Base-by-base conservation (phyloP, 441 rosid species). In the Adansonia madagascariensis region DNA sequence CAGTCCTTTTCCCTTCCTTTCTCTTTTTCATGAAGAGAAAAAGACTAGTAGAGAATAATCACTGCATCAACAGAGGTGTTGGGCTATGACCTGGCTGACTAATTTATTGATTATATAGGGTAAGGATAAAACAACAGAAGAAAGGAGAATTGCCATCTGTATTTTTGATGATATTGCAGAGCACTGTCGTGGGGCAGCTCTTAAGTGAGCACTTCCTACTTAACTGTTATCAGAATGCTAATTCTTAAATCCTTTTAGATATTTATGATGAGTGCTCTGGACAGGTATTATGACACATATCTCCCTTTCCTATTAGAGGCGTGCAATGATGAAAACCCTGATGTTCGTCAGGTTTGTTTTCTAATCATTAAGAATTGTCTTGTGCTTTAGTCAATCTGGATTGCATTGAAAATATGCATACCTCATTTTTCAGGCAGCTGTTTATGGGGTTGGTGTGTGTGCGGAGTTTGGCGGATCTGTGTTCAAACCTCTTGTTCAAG, bases 81-180 rank as follows among this genome's bases (percentile, higher is more conserved):
- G 41, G 15, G 31, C n/a, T 44, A 22, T 59, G 17, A 73, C 17
- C 44, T 57, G 53, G 74, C 74, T 78, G 60, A 78, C 59, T 49
- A 65, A 22, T 35, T 47, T 57, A 18, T 63, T 41, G 76, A 47
- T 77, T 22, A 59, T 76, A 44, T 78, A 89, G 92, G 91, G 92
- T 60, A 87, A 81, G 71, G 89, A 87, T 79, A 89, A 84, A 77
- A 89, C 92, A 64, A 76, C 91, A 7, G 92, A 87, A 71, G 92
- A 89, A 83, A 87, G 87, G 80, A 86, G 92, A 80, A 84, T 86
- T 52, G 92, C 90, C 10, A 89, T 89, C 55, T 89, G 91, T 77
- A 87, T 89, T 56, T 87, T 87, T 73, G 92, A 89, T 82, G 91
- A 89, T 74, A 82, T 89, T 82, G 88, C 89, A 69, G 92, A 89